A percentile compares a stretch with the other conserved stretches of the same genome.
Conservation (phyloP, 352 stramenopile species). For the Thalassiosira livingstoniorum region DNA sequence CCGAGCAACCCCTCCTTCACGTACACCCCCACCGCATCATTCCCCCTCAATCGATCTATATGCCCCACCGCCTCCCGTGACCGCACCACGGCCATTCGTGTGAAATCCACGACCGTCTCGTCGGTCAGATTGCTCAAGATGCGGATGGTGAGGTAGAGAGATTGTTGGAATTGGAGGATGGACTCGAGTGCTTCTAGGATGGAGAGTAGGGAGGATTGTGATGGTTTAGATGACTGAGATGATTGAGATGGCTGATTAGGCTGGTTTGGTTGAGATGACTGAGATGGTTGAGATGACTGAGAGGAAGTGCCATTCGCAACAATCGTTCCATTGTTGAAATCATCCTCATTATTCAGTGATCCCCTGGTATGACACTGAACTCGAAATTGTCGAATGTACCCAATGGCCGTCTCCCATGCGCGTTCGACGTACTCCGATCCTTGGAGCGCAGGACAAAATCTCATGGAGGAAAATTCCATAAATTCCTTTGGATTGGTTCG, state of each 20-base stretch:
- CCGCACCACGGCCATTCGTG: conserved; percentile 8
- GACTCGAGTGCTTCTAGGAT: conserved; percentile 29
- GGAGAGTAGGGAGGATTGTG: no score
- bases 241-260: neutral
- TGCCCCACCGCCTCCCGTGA: conserved; percentile 30
- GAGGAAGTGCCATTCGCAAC: no score
- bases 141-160: conserved; percentile 30
- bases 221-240: neutral
- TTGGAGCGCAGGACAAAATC: conserved; percentile 29
- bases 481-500: neutral
- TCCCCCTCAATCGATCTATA: conserved; percentile 7
- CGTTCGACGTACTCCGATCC: conserved; percentile 16
- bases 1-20: conserved; percentile 22
- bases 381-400: conserved; percentile 15
- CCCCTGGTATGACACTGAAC: neutral
- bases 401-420: conserved; percentile 35
- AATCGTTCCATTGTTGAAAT: no score
- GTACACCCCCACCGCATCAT: neutral
- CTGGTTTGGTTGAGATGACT: no score
- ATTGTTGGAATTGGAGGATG: conserved; percentile 39
- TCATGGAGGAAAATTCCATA: conserved; percentile 28
- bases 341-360: no score
- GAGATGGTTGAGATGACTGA: neutral
- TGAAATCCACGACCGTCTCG: conserved; percentile 26
- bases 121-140: conserved; percentile 36